Conservation (phyloP, 2,329 filamentous ascomycete species). For the Sphaerulina populicola region DNA sequence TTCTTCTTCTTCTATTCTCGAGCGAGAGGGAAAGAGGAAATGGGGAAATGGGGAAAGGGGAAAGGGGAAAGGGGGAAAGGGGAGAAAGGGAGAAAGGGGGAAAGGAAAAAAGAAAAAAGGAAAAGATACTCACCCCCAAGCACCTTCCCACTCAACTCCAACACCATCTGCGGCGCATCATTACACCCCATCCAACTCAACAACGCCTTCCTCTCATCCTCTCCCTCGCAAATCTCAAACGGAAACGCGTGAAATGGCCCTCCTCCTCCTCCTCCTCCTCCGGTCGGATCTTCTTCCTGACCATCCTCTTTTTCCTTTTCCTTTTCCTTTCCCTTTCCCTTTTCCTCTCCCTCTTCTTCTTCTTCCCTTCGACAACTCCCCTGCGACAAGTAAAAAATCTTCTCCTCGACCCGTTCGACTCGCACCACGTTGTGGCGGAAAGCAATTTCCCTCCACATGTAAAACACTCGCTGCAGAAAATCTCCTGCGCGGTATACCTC, state of each 20-base stretch:
- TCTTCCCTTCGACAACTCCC: too few species aligned
- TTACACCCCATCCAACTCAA: slow-evolving; percentile 1
- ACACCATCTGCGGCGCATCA: not conserved
- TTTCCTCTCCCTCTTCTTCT: too few species aligned
- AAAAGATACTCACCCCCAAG: not conserved
- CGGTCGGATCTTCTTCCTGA: not conserved
- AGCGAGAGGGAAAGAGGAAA: too few species aligned
- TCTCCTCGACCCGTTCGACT: not conserved
- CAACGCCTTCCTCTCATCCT: not conserved
- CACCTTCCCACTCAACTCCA: not conserved
- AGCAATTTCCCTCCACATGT: not conserved
- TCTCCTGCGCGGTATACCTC: not conserved
- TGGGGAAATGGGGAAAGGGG: too few species aligned
- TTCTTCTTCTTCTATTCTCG: too few species aligned
- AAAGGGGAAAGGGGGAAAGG: too few species aligned
- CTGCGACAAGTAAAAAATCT: not conserved
- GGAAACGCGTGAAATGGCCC: not conserved
- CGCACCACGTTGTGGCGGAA: not conserved
- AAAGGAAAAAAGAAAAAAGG: too few species aligned
- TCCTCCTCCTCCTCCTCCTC: not conserved
- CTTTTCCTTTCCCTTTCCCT: too few species aligned
- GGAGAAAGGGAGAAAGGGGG: too few species aligned
- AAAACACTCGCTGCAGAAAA: not conserved
- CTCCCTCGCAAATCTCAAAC: not conserved
- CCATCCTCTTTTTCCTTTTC: too few species aligned